These are phyloP conservation scores for Calonectria ilicicola DNA, from an alignment of 2,329 filamentous ascomycete species.

Conservation along the genomic window DNA sequence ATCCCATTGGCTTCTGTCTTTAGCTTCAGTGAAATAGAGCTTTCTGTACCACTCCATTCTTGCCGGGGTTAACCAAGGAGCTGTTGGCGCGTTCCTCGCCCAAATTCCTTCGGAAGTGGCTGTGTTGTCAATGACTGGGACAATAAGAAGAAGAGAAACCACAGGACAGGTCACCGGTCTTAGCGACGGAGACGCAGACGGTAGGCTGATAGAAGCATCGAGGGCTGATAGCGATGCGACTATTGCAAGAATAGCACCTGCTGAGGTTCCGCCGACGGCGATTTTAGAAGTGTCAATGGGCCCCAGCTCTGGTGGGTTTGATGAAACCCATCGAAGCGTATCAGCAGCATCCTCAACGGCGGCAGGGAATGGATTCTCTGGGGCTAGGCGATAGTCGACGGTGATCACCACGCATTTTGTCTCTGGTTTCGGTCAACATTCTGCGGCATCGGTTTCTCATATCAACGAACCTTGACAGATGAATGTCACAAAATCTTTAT, in stretches of 20 bases:
- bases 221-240: conserved; percentile 4
- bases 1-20: conserved; percentile 35
- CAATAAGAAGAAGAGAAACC: conserved; percentile 26
- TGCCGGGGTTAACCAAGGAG: conserved; percentile 43
- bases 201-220: not conserved
- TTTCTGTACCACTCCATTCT: conserved; percentile 48
- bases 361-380: conserved; percentile 46
- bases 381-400: conserved; percentile 47
- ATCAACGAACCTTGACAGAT: conserved; percentile 37
- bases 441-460: no score
- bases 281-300: conserved; percentile 35
- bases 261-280: conserved; percentile 41
- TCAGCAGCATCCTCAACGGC: conserved; percentile 43
- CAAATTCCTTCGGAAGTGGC: conserved; percentile 28
- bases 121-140: conserved; percentile 46
- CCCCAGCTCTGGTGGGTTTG: conserved; percentile 20
- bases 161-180: not conserved
- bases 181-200: conserved; percentile 2
- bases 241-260: conserved; percentile 29
- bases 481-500: conserved; percentile 45
- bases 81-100: conserved; percentile 25
- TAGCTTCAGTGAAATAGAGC: conserved; percentile 39
- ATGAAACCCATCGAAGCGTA: conserved; percentile 39
- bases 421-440: conserved; percentile 3
- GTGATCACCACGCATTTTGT: conserved; percentile 39